A percentile compares a stretch with the other conserved stretches of the same genome.
These are phyloP conservation scores for Boletellus emodensis DNA, from an alignment of 768 basidiomycete species.

Conservation along the genomic window DNA sequence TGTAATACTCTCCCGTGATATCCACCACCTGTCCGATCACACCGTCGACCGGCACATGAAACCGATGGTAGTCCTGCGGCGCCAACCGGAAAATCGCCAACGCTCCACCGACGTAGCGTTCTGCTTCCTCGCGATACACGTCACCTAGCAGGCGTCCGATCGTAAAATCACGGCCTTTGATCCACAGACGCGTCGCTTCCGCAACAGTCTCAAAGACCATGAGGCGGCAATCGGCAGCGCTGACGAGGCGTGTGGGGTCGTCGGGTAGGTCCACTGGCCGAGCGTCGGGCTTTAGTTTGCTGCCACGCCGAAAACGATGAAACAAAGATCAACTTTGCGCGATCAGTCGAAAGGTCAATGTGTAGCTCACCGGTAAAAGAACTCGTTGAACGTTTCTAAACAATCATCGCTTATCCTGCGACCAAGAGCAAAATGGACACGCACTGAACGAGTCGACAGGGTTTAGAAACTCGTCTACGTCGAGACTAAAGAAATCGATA, in stretches of 20 bases:
- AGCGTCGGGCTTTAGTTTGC: constrained; percentile 82
- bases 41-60: constrained; percentile 85
- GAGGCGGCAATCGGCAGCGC: constrained; percentile 93
- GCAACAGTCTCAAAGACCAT: constrained; percentile 87
- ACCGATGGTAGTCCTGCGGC: constrained; percentile 95
- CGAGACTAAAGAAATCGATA: constrained; percentile 84
- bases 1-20: constrained; percentile 92
- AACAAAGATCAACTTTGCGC: not conserved
- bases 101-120: constrained; percentile 74
- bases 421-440: constrained; percentile 25
- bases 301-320: constrained; percentile 22
- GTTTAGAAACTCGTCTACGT: constrained; percentile 77
- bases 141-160: constrained; percentile 78
- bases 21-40: constrained; percentile 77
- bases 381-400: constrained; percentile 86
- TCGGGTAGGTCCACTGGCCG: constrained; percentile 70
- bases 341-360: not conserved
- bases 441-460: constrained; percentile 80
- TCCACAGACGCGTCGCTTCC: constrained; percentile 90
- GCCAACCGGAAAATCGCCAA: constrained; percentile 89
- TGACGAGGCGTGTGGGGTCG: constrained; percentile 76
- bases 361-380: constrained; percentile 68
- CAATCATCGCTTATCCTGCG: not conserved
- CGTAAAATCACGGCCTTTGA: constrained; percentile 94
- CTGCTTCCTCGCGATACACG: constrained; percentile 62